These are phyloP conservation scores for Candida maesae DNA, from an alignment of 805 yeast species.

Conservation along the genomic window DNA sequence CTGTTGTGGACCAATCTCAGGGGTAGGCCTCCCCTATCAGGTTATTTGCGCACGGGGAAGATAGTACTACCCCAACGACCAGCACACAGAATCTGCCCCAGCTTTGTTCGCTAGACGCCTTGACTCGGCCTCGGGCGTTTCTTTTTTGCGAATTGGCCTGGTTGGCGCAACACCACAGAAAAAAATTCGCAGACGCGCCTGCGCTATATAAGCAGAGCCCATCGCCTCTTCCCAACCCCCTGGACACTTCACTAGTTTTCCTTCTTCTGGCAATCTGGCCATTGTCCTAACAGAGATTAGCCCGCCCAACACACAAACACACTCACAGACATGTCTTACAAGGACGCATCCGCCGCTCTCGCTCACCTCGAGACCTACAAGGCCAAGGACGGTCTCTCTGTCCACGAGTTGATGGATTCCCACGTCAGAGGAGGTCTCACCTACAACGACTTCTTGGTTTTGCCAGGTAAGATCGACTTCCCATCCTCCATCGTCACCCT, in stretches of 20 bases:
- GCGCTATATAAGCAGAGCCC: constrained; percentile 8
- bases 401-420: constrained; percentile 85
- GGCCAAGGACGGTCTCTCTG: constrained; percentile 80
- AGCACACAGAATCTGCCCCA: background rate
- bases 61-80: background rate
- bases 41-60: too few relatives aligned
- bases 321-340: constrained; percentile 25
- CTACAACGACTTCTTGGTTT: constrained; percentile 90
- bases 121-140: constrained; percentile 3
- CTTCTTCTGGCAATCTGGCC: constrained; percentile 30
- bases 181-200: constrained; percentile 6
- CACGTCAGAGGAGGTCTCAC: constrained; percentile 91
- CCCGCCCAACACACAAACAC: constrained; percentile 1
- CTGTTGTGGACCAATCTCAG: too few relatives aligned
- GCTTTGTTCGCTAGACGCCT: background rate
- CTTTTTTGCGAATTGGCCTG: constrained; percentile 3
- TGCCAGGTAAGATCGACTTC: constrained; percentile 92
- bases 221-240: constrained; percentile 1
- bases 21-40: too few relatives aligned
- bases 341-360: constrained; percentile 58
- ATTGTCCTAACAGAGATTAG: constrained; percentile 21
- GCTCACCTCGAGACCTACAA: constrained; percentile 62
- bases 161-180: constrained; percentile 3
- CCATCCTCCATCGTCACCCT: constrained; percentile 74
- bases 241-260: constrained; percentile 7